Base-by-base conservation (phyloP, 768 basidiomycete species). In the Mycena alexandri region DNA sequence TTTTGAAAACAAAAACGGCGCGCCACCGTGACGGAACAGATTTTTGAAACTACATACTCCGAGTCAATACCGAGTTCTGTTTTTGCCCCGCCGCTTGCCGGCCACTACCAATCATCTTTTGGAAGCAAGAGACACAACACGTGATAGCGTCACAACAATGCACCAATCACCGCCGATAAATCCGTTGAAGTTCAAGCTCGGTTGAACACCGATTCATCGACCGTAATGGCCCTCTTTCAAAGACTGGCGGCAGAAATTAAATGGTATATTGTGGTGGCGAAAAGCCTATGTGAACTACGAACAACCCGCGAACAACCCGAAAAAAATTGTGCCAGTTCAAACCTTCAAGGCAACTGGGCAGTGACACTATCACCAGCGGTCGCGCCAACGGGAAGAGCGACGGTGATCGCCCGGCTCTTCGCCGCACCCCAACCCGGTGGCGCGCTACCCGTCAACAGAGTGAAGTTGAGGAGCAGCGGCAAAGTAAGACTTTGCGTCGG, bases 401-500 rank as follows among this genome's bases (percentile, higher is more conserved):
- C 69, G 2, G 50, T 67, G 24, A 75, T 67, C 21, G 62, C 34
- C 42, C 81, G 73, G 53, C 77, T 81, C 61, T 74, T 79, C 1
- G 76, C 78, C 1, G 78, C 77, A 5, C 65, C 63, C 41, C 79
- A 80, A 14, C 76, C 79, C 5, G 74, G 33, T 24, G 73, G 74
- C 22, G 64, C 64, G 3, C 47, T 67, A 21, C 71, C 73, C 4
- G 69, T 68, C 57, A 73, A 69, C 33, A 75, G 59, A 24, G 74
- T 76, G 21, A 79, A 70, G 56, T 72, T 78, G 33, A 85, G 52
- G 2, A 56, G 42, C 14, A 71, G 34, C 13, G 72, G 74, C 38
- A 11, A 38, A 11, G 66, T 51, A 19, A 83, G 69, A 22, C 78
- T 76, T 72, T 85, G 84, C 25, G 83, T 83, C 14, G 86, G 86